phyloP scores from a whole-genome alignment of 805 yeast species.

The Pichia sporocuriosa region DNA sequence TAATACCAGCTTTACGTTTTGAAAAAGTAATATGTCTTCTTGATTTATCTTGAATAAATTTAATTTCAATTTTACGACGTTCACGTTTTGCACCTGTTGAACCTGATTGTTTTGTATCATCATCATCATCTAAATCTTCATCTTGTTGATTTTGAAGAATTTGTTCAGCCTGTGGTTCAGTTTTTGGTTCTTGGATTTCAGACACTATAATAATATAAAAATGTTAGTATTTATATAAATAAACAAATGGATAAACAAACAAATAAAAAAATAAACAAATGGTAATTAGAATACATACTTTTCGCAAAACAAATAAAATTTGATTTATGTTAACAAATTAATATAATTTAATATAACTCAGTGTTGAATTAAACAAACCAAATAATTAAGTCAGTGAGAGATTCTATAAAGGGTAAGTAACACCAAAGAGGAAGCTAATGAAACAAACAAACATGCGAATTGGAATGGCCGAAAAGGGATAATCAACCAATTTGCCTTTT shows the following conservation, averaged over 20 bases:
- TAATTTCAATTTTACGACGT: slow-evolving; percentile 88
- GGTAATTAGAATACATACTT: not conserved
- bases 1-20: slow-evolving; percentile 96
- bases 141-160: slow-evolving; percentile 1
- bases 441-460: not conserved
- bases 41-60: slow-evolving; percentile 94
- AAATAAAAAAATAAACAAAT: not conserved
- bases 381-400: too few relatives aligned
- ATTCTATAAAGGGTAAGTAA: not conserved
- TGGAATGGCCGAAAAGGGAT: slow-evolving; percentile 13
- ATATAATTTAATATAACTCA: too few relatives aligned
- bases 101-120: slow-evolving; percentile 47
- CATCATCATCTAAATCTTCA: slow-evolving; percentile 25
- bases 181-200: slow-evolving; percentile 5
- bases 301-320: too few relatives aligned
- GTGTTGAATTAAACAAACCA: too few relatives aligned
- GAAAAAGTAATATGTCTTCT: slow-evolving; percentile 97
- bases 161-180: slow-evolving; percentile 3
- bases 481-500: slow-evolving; percentile 25
- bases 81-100: slow-evolving; percentile 46
- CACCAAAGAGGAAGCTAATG: not conserved
- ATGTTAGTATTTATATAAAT: not conserved
- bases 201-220: not conserved
- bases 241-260: not conserved
- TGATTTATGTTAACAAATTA: too few relatives aligned